Conservation (phyloP, 106 monocot genomes). For the Allium cepa region DNA sequence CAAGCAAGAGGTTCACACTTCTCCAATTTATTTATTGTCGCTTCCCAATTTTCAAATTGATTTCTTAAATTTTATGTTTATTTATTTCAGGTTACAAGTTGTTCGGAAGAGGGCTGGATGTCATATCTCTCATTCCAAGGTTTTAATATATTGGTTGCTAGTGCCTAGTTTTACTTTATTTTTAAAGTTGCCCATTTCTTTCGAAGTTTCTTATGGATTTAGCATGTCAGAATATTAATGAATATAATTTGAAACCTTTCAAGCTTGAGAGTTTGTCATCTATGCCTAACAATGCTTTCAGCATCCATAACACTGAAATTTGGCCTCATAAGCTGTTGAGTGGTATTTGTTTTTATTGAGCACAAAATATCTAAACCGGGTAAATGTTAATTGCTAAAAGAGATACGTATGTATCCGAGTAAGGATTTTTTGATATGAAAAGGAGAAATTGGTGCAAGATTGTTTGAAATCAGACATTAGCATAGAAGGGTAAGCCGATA, state of each 20-base stretch:
- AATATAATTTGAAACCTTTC: neutral
- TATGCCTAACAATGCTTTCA: no score
- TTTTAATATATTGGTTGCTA: neutral
- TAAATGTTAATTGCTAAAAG: no score
- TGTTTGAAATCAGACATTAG: no score
- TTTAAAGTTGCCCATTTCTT: neutral
- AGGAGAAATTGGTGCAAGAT: no score
- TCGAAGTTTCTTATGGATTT: neutral
- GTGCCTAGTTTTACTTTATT: neutral
- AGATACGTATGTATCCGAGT: no score
- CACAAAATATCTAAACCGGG: no score
- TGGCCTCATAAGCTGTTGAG: no score
- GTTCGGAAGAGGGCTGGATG: slow-evolving; percentile 16
- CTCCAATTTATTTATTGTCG: neutral
- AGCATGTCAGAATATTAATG: neutral
- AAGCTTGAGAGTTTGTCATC: neutral
- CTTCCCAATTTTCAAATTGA: neutral
- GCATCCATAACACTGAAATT: no score
- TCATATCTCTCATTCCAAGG: slow-evolving; percentile 51
- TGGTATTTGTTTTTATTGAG: no score
- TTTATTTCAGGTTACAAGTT: slow-evolving; percentile 9
- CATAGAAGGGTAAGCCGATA: no score
- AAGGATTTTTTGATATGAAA: no score
- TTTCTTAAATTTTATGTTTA: neutral
- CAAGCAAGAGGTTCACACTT: slow-evolving; percentile 15